These are phyloP conservation scores for Coemansia javaensis DNA, from an alignment of 192 early-diverging fungal genomes.

Conservation along the genomic window DNA sequence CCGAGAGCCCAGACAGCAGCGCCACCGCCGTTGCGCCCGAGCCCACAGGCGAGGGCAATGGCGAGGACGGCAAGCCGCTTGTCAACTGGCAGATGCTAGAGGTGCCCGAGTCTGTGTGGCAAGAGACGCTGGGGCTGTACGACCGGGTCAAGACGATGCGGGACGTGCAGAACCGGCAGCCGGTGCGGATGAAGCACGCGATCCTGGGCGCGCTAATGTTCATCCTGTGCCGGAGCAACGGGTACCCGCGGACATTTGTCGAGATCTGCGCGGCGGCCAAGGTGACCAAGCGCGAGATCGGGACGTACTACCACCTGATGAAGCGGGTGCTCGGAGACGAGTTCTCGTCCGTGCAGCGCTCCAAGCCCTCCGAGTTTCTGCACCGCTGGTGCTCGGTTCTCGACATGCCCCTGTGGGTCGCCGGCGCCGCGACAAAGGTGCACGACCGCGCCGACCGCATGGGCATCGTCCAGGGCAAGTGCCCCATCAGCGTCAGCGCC, in stretches of 20 bases:
- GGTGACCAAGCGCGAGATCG: constrained; percentile 58
- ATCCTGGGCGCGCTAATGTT: constrained; percentile 61
- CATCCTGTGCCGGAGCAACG: constrained; percentile 56
- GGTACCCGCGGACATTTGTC: constrained; percentile 58
- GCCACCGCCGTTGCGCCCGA: neutral
- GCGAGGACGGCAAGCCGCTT: constrained; percentile 8
- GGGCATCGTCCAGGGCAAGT: constrained; percentile 60
- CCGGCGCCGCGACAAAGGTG: constrained; percentile 49
- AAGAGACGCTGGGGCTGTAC: constrained; percentile 42
- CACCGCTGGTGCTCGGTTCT: constrained; percentile 59
- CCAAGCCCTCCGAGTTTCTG: constrained; percentile 39
- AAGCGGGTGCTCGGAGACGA: constrained; percentile 49
- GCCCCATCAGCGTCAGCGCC: constrained; percentile 60
- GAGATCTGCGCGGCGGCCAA: constrained; percentile 61
- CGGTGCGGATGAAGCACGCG: constrained; percentile 56
- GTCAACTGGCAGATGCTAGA: constrained; percentile 39
- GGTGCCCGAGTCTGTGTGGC: constrained; percentile 32
- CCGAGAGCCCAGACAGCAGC: too few relatives aligned
- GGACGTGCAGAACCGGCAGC: constrained; percentile 63
- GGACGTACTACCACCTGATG: constrained; percentile 62
- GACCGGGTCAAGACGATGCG: constrained; percentile 56
- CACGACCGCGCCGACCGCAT: constrained; percentile 55
- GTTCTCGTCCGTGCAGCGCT: constrained; percentile 44
- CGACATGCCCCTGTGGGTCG: constrained; percentile 51
- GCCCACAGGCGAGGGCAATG: neutral